These are phyloP conservation scores for Mycocentrospora acerina DNA, from an alignment of 2,329 filamentous ascomycete genomes.

Conservation along the genomic window DNA sequence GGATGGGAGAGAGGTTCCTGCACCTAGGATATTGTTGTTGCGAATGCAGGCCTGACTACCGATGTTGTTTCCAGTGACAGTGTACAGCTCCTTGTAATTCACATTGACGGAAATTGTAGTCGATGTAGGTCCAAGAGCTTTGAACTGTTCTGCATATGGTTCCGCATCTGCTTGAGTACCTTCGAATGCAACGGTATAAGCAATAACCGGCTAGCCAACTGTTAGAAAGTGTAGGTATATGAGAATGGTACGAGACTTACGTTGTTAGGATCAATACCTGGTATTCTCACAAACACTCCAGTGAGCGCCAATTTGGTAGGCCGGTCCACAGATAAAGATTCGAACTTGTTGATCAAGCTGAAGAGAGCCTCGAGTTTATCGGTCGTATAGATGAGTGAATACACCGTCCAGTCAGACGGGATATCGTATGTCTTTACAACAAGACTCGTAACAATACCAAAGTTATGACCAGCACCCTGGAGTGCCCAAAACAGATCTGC, in stretches of 20 bases:
- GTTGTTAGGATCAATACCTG: conserved; percentile 14
- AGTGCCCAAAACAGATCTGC: conserved; percentile 45
- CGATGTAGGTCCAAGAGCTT: conserved; percentile 13
- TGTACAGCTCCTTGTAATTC: conserved; percentile 18
- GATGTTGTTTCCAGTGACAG: conserved; percentile 15
- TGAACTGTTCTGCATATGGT: conserved; percentile 16
- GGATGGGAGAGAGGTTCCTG: conserved; percentile 15
- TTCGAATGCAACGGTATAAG: conserved; percentile 20
- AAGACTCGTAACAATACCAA: conserved; percentile 42
- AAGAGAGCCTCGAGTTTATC: conserved; percentile 36
- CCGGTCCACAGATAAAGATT: conserved; percentile 2
- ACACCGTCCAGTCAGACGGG: conserved; percentile 14
- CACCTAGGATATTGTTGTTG: conserved; percentile 15
- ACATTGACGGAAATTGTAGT: conserved; percentile 8
- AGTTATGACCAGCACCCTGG: conserved; percentile 42
- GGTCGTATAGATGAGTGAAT: conserved; percentile 12
- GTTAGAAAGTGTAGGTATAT: background rate
- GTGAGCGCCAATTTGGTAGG: conserved; percentile 12
- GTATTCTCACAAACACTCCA: conserved; percentile 12
- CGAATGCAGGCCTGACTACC: conserved; percentile 9
- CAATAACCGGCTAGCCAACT: conserved; percentile 10
- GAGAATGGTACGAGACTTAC: conserved; percentile 5
- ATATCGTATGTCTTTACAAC: conserved; percentile 25
- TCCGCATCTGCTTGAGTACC: conserved; percentile 15
- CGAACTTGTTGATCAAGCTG: conserved; percentile 29